These are phyloP conservation scores for Picea abies DNA, from an alignment of 83 land plant genomes.

Conservation along the genomic window DNA sequence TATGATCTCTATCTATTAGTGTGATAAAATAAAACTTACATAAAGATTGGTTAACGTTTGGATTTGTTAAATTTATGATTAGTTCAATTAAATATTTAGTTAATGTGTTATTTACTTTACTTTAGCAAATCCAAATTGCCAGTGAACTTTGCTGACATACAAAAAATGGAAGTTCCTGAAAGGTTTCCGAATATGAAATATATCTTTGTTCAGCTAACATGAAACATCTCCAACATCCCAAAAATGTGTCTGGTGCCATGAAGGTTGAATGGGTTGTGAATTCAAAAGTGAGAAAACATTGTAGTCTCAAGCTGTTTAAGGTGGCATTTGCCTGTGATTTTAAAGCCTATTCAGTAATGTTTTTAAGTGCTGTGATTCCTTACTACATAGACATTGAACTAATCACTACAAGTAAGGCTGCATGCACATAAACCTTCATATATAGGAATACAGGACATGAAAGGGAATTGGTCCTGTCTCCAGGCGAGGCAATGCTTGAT, in stretches of 20 bases:
- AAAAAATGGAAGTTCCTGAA: neutral
- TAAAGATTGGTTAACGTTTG: neutral
- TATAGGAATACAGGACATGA: too few species aligned
- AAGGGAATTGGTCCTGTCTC: too few species aligned
- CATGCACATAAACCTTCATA: neutral
- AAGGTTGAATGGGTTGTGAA: neutral
- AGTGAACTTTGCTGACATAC: neutral
- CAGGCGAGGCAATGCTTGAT: too few species aligned
- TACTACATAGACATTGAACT: slow-evolving; percentile 1
- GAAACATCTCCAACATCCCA: neutral
- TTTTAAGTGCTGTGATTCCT: neutral
- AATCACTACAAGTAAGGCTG: neutral
- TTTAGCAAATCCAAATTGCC: neutral
- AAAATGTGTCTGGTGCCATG: neutral
- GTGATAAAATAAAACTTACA: neutral
- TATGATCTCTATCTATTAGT: neutral
- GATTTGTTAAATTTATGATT: neutral
- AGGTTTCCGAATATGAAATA: neutral
- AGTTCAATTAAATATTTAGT: neutral
- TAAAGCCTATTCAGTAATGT: neutral
- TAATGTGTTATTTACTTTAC: neutral
- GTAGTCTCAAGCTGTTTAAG: slow-evolving; percentile 8
- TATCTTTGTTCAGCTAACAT: neutral
- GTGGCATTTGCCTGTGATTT: neutral
- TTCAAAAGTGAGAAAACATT: neutral